Base-by-base conservation (phyloP, 352 stramenopile species). In the Saprolegnia diclina region DNA sequence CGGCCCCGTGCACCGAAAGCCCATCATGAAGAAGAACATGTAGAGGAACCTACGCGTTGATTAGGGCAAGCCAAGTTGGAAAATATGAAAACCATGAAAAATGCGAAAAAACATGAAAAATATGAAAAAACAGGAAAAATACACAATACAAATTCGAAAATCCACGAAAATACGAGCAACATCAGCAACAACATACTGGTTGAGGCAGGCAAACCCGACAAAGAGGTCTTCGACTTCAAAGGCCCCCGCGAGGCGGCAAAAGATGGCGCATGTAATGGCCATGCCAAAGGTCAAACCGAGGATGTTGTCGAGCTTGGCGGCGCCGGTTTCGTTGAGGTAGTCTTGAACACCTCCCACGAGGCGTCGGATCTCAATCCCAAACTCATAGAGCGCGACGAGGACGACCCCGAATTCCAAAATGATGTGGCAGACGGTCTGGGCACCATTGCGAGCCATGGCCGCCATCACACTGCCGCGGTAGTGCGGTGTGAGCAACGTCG, bases 1-100 rank as follows among this genome's bases (percentile, higher is more conserved):
- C 24, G 80, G 80, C 4, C 80, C 79, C 6, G 78, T 86, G 16
- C 73, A 77, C 46, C 78, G 77, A 62, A 83, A 86, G 9, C 80
- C 77, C n/a, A 87, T 53, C 18, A 88, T 56, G 72, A 88, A 88
- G 67, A 83, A 88, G 56, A 87, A 81, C 44, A 80, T 52, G 57
- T 87, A 85, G 52, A 83, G 79, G 77, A 77, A 88, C 38, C 29
- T 35, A 35, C 29, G 29, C 29, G 29, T 2, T 35, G 29, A 5
- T 35, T 2, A 35, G 29, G 29, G 2, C 29, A 35, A 6, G 29
- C 29, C 2, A 35, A 35, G n/a, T n/a, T n/a, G n/a, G n/a, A 35
- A 35, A 5, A 35, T 2, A 6, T 35, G 2, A 35, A 35, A 35
- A 35, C 2, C 5, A 35, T 5, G 29, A 35, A 35, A 35, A 35